Base-by-base conservation (phyloP, 176 grass and related monocot genomes). In the Juncus inflexus region DNA sequence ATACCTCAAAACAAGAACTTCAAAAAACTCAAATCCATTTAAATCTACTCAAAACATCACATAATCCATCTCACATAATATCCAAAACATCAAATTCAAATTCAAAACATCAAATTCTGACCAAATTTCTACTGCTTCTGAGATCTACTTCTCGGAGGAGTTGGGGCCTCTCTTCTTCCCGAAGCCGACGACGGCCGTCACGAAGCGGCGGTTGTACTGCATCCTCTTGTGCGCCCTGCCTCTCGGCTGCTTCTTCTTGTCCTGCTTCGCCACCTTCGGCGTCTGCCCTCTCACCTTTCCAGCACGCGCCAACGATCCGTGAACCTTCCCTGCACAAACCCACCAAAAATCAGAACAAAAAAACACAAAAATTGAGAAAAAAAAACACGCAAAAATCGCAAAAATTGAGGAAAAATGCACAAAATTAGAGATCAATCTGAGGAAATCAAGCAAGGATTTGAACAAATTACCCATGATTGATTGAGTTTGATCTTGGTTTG, bases 141-240 rank as follows among this genome's bases (percentile, higher is more conserved):
- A 79, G 78, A 86, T 87, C 80, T 83, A 91, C 80, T 87, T 91
- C 88, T 91, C 88, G 0, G 88, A 91, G 6, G 88, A 87, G 74
- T 91, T 91, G 70, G 88, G 88, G 16, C 88, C 84, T 67, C 87
- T 83, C 74, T 91, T 91, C 87, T 86, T 91, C 67, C 87, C 87
- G 77, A 91, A 91, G 3, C 87, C 87, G 55, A 91, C 87, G 15
- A 91, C 84, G 40, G 89, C 89, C 12, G 89, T 92, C 77, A 92
- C 89, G 81, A 92, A 92, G 47, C 89, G 89, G 66, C 89, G 78
- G 78, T 92, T 92, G 84, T 92, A 87, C 73, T 92, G 89, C 81
- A 94, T 78, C 38, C 84, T 73, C 85, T 88, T 88, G 90, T 88
- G 6, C n/a, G 90, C 90, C 6, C 90, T 77, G 28, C 90, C 90